Evolutionary conservation across 1,139 yeast genomes (phyloP).

Genomic region (Diutina catenulata): DNA sequence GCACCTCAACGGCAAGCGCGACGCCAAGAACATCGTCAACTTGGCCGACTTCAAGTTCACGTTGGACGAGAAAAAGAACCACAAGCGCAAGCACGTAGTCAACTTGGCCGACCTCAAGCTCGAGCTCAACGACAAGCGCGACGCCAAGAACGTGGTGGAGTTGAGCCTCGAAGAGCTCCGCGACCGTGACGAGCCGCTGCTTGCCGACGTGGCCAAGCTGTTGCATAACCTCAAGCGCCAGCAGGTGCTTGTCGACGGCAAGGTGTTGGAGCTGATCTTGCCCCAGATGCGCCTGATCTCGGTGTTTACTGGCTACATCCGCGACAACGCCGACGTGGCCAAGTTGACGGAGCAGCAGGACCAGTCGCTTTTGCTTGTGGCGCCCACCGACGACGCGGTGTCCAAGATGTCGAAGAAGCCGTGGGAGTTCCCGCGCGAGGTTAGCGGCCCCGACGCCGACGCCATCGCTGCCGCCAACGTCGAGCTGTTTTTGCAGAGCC

Average conservation of each 20-base stretch:
- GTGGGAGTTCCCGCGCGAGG: constrained; percentile 52
- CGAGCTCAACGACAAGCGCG: constrained; percentile 10
- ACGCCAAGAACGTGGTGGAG: constrained; percentile 14
- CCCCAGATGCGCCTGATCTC: constrained; percentile 35
- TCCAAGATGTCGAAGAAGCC: constrained; percentile 36
- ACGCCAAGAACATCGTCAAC: constrained; percentile 9
- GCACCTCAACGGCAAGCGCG: constrained; percentile 7
- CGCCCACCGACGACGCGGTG: constrained; percentile 51
- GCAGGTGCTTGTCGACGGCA: not conserved
- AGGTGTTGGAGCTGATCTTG: constrained; percentile 11
- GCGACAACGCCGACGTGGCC: constrained; percentile 38
- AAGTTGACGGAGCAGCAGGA: constrained; percentile 25
- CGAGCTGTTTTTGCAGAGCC: constrained; percentile 40
- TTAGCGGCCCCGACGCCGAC: constrained; percentile 27
- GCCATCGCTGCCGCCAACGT: constrained; percentile 38
- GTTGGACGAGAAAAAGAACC: not conserved
- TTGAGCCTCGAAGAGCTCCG: constrained; percentile 13
- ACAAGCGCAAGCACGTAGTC: constrained; percentile 9
- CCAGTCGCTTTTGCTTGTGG: constrained; percentile 35
- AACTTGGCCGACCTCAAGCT: constrained; percentile 8
- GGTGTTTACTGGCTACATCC: constrained; percentile 42
- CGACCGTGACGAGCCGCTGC: constrained; percentile 13
- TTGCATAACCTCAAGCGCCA: not conserved
- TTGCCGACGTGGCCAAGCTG: constrained; percentile 6
- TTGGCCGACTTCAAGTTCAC: constrained; percentile 8